phyloP scores from a whole-genome alignment of 176 grass and related monocot species.

The Metroxylon sagu region DNA sequence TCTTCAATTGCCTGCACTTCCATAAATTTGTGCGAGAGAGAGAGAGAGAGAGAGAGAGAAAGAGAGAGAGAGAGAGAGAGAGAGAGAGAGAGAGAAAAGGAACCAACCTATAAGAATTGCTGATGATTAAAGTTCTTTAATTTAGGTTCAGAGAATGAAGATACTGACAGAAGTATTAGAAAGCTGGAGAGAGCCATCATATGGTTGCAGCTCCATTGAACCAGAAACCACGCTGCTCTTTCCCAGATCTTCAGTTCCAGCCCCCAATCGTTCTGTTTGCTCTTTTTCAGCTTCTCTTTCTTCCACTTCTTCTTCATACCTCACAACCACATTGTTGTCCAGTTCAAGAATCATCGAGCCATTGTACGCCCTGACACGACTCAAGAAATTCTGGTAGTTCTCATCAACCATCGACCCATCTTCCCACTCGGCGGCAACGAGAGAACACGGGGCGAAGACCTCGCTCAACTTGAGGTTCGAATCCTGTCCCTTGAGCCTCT shows the following conservation, averaged over 20 bases:
- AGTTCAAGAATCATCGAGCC: conserved; percentile 33
- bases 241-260: background rate
- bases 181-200: background rate
- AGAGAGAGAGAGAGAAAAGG: background rate
- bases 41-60: background rate
- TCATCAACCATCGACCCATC: conserved; percentile 21
- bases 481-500: background rate
- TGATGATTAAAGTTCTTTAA: too few species aligned
- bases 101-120: too few species aligned
- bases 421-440: background rate
- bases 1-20: background rate
- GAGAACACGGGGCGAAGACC: background rate
- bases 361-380: conserved; percentile 27
- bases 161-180: background rate
- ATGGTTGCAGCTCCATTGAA: background rate
- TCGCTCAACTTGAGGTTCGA: background rate
- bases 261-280: background rate
- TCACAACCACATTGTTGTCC: conserved; percentile 14
- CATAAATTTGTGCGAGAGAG: background rate
- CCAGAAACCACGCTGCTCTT: background rate
- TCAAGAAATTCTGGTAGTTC: conserved; percentile 51
- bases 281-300: background rate
- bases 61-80: background rate
- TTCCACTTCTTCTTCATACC: conserved; percentile 10
- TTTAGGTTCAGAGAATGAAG: too few species aligned